Evolutionary conservation across 108 stramenopile genomes (phyloP).

Genomic region (Fragilaria radians): DNA sequence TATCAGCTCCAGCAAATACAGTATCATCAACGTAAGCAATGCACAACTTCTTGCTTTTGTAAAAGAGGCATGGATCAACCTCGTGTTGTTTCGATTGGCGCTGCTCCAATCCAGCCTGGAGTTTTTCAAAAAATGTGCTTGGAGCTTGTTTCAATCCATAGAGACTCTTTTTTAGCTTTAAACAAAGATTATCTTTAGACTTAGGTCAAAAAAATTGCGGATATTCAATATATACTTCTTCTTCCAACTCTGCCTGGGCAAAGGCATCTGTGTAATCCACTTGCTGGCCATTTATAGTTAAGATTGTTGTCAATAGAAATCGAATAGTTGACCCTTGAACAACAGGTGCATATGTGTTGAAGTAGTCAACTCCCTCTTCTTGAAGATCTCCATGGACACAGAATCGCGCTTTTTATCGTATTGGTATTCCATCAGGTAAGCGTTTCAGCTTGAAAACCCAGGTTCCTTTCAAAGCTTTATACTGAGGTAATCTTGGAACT

Average conservation of each 20-base stretch:
- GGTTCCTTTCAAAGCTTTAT: no score
- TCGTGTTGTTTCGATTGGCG: slow-evolving; percentile 15
- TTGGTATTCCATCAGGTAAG: slow-evolving; percentile 7
- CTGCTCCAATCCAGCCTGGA: slow-evolving; percentile 4
- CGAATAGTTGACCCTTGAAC: no score
- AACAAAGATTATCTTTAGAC: no score
- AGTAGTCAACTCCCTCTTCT: slow-evolving; percentile 5
- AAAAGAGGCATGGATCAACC: slow-evolving; percentile 40
- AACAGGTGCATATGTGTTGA: slow-evolving; percentile 32
- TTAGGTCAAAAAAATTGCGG: no score
- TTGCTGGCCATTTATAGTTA: no score
- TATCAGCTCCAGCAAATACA: no score
- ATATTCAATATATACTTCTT: no score
- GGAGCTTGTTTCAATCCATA: slow-evolving; percentile 26
- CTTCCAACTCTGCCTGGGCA: no score
- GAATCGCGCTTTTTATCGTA: slow-evolving; percentile 22
- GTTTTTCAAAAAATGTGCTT: slow-evolving; percentile 16
- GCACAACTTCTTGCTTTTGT: slow-evolving; percentile 11
- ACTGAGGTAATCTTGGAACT: neutral
- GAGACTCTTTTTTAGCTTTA: slow-evolving; percentile 17
- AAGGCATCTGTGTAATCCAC: no score
- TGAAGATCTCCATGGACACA: slow-evolving; percentile 16
- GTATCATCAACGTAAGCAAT: slow-evolving; percentile 43
- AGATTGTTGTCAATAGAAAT: no score
- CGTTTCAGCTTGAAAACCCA: slow-evolving; percentile 29